A percentile compares a stretch with the other conserved stretches of the same genome.
These are phyloP conservation scores for Gnaphalium uliginosum DNA, from an alignment of 129 eudicot species.

Conservation along the genomic window DNA sequence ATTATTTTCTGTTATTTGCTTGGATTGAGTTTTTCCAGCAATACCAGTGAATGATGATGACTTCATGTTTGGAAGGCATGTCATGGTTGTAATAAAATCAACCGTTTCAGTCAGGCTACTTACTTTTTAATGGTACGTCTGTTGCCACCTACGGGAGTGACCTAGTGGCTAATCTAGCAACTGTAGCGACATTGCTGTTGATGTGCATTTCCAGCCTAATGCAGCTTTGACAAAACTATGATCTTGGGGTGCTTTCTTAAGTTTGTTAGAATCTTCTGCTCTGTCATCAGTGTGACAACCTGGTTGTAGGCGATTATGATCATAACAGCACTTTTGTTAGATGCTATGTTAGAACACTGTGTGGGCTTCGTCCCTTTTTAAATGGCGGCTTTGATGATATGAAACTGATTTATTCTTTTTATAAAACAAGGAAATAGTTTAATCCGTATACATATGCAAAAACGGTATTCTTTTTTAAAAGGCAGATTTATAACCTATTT, in stretches of 20 bases:
- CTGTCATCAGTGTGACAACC: background rate
- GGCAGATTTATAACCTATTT: background rate
- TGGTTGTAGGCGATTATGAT: background rate
- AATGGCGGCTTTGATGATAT: background rate
- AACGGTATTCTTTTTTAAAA: too few relatives aligned
- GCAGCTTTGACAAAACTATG: background rate
- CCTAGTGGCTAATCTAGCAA: background rate
- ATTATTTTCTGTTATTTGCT: background rate
- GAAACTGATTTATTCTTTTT: background rate
- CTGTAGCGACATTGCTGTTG: background rate
- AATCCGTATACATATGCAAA: background rate
- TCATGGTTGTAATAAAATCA: background rate
- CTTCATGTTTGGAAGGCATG: background rate
- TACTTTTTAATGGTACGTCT: background rate
- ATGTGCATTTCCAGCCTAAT: background rate
- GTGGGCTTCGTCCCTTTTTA: background rate
- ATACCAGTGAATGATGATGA: background rate
- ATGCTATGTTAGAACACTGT: background rate
- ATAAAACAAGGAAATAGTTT: background rate
- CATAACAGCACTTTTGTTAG: background rate
- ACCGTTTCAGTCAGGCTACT: background rate
- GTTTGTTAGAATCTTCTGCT: background rate
- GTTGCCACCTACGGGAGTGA: background rate
- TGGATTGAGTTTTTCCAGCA: background rate
- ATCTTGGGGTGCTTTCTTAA: background rate